Base-by-base conservation (phyloP, 1,139 yeast species). In the Pichia norvegensis region DNA sequence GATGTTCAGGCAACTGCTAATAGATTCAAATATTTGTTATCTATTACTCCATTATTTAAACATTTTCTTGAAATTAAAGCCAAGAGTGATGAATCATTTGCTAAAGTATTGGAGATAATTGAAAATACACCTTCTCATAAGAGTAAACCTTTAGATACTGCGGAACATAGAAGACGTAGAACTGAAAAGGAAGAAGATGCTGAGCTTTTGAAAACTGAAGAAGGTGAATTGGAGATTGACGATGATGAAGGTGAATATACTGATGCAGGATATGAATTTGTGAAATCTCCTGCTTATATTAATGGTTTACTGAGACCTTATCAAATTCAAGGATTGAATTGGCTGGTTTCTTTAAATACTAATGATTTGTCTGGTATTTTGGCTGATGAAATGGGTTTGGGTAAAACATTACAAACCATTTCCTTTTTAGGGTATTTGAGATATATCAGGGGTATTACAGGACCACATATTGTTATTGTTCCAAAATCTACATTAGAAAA, bases 331-430 rank as follows among this genome's bases (percentile, higher is more conserved):
- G 97, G 97, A 46, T 73, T 90, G 54, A 90, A 90, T 67, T 90
- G 97, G 97, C 69, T 90, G 58, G 79, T 88, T 21, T 78, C 88
- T 1, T 68, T 90, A 47, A 82, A 84, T 60, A 94, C 85, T 55
- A 87, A 90, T 66, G 80, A 83, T 57, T 73, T 90, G 46, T 81
- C 94, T 1, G 97, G 97, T 42, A 90, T 92, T 42, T 72, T 92
- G 49, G 98, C 98, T 10, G 98, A 92, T 66, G 98, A 92, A 65
- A 92, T 92, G 98, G 98, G 98, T 1, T 73, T 92, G 48, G 98
- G 98, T 50, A 92, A 92, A 63, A 92, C 98, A 1, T 71, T 92
- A 50, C 98, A 92, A 64, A 87, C 97, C 0, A 87, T 92, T 50
- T 79, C 97, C 6, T 84, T 84, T 55, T 66, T 84, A 45, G 92